Base-by-base conservation (phyloP, 805 yeast species). In the Saccharomycopsis sp. region DNA sequence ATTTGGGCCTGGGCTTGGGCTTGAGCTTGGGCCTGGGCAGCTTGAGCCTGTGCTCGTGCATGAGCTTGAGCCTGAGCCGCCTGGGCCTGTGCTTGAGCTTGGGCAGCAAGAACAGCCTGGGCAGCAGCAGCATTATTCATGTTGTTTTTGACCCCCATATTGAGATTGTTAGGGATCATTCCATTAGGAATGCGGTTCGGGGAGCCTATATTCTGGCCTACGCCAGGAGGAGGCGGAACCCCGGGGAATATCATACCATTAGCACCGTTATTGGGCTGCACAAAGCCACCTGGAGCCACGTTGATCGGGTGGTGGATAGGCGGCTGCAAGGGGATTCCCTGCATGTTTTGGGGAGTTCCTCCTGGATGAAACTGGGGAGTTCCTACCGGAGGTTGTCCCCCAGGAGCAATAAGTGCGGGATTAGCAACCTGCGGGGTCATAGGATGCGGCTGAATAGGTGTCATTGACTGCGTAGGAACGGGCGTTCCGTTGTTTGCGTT, bases 361-460 rank as follows among this genome's bases (percentile, higher is more conserved):
- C 35, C 22, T 34, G 51, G 55, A 15, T 47, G 55, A 34, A 52
- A 51, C 47, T 41, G 58, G 1, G 51, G 54, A 47, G 54, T 17
- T 7, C 38, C 49, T 23, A 17, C 47, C 22, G 24, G 34, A 15
- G 54, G 41, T 7, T 54, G 50, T 15, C 34, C 38, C 14, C 38
- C 20, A 15, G 56, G 17, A 3, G 47, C 34, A 38, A 56, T 53
- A 3, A 54, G 20, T 14, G 19, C 25, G 2, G 55, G 47, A 25
- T 56, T 56, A 15, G 22, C 38, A 15, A 56, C 9, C 29, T 56
- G 58, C 9, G 55, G 52, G 3, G 58, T 52, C 52, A 56, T 56
- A 7, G 58, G 58, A 20, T 55, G 29, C 12, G 53, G 57, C 49
- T 44, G 49, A 25, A 56, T 29, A 3, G 58, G 58, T 3, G 58